Conservation (phyloP, 495 filamentous ascomycete species). For the Glarea lozoyensis region DNA sequence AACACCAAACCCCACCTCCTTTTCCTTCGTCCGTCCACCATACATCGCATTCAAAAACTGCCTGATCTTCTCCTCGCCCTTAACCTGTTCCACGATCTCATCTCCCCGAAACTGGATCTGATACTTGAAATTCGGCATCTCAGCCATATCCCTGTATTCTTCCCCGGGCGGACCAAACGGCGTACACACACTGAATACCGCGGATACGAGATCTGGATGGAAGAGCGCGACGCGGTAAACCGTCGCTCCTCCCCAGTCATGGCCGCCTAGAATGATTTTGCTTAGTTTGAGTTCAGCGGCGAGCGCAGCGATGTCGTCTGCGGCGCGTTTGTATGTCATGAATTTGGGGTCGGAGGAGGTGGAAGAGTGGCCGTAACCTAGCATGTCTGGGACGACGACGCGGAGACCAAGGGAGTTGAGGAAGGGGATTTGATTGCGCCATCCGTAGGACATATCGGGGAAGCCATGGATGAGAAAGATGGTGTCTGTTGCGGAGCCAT, state of each 20-base stretch:
- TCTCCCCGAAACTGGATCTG: conserved; percentile 68
- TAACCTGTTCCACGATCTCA: conserved; percentile 52
- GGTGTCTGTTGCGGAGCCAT: conserved; percentile 46
- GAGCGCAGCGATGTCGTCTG: conserved; percentile 61
- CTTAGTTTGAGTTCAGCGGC: conserved; percentile 46
- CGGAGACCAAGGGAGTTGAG: conserved; percentile 56
- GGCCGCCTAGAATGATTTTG: conserved; percentile 66
- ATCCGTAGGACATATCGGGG: conserved; percentile 61
- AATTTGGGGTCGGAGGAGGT: conserved; percentile 38
- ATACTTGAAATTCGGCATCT: conserved; percentile 69
- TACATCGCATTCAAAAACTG: conserved; percentile 63
- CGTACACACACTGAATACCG: conserved; percentile 72
- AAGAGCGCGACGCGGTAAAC: conserved; percentile 55
- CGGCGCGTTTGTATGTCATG: conserved; percentile 61
- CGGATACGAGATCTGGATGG: conserved; percentile 60
- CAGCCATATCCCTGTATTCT: conserved; percentile 26
- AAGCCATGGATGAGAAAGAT: conserved; percentile 56
- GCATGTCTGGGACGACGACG: conserved; percentile 70
- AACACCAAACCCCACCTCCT: conserved; percentile 44
- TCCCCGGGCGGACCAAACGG: conserved; percentile 49
- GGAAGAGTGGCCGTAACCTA: conserved; percentile 74
- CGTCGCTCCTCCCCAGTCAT: conserved; percentile 68
- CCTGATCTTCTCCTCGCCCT: conserved; percentile 47
- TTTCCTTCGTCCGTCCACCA: conserved; percentile 47
- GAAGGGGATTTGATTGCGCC: conserved; percentile 77